Base-by-base conservation (phyloP, 495 filamentous ascomycete species). In the Darksidea phi region DNA sequence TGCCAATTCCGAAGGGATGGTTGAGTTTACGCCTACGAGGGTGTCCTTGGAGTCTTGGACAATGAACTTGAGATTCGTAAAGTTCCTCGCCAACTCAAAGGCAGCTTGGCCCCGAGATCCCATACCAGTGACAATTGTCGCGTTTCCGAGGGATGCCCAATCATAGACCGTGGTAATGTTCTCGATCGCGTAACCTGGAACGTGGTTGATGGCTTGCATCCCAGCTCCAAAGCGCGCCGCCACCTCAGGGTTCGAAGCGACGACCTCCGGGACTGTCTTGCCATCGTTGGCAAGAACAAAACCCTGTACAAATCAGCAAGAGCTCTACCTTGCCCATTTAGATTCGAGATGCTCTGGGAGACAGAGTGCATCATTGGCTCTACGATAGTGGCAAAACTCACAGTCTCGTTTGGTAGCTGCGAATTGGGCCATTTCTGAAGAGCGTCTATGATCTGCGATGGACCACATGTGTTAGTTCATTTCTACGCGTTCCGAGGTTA, bases 271-370 rank as follows among this genome's bases (percentile, higher is more conserved):
- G 32, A 43, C 34, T 26, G 51, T 54, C 23, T 43, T 54, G 51
- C 51, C 51, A 43, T 54, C 37, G 51, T 54, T 54, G 34, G 51
- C 51, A 24, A 54, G 51, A 54, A 26, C 51, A 43, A 54, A 54
- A 42, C 51, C 51, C 51, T 54, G 37, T 18, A 24, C 2, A 54
- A 26, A 43, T 54, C 20, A 54, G 51, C 17, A 52, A 41, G 7
- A 54, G 18, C 18, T 54, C 15, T 54, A 2, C 6, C 21, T 41
- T 54, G 2, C 12, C 34, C 51, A 54, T 43, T 11, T 20, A 54
- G 51, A 54, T 26, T 54, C 51, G 51, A 43, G 23, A 43, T 43
- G 32, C 34, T 43, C 34, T 24, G 51, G 36, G 18, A 24, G 18
- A 26, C 32, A 24, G 37, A 54, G 36, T 52, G 48, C 48, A 54